Percentiles rank a stretch among this genome's conserved stretches.
phyloP scores from a whole-genome alignment of 1,284 basidiomycete species.

The Puccinia coronata region DNA sequence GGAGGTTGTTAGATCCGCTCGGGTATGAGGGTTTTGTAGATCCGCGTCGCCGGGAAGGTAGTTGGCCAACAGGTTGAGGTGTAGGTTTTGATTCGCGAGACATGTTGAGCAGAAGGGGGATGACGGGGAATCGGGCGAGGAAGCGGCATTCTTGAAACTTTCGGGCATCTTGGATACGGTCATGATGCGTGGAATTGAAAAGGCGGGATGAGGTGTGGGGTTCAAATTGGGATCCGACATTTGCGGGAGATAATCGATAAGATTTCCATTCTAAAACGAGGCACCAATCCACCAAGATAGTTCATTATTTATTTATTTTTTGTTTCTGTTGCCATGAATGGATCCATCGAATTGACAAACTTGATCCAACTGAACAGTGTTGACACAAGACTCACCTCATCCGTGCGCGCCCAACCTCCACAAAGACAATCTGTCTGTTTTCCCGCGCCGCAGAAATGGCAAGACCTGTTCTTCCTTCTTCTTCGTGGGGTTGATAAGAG shows the following conservation, averaged over 20 bases:
- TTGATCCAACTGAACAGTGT: neutral
- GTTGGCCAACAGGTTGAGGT: slow-evolving; percentile 79
- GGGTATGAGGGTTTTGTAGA: neutral
- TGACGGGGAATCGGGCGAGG: slow-evolving; percentile 23
- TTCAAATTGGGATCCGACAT: slow-evolving; percentile 43
- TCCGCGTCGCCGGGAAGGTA: slow-evolving; percentile 67
- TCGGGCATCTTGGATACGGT: slow-evolving; percentile 9
- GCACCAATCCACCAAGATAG: neutral
- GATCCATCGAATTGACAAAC: neutral
- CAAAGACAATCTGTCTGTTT: slow-evolving; percentile 23
- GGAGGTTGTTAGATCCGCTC: slow-evolving; percentile 5
- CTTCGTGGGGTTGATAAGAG: slow-evolving; percentile 13
- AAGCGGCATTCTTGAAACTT: neutral
- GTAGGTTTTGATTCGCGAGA: slow-evolving; percentile 82
- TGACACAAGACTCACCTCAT: slow-evolving; percentile 6
- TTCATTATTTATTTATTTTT: too few species aligned
- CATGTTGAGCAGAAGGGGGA: slow-evolving; percentile 78
- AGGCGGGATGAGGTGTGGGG: slow-evolving; percentile 23
- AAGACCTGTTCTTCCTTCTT: slow-evolving; percentile 19
- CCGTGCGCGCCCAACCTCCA: slow-evolving; percentile 32
- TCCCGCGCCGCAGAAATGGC: slow-evolving; percentile 37
- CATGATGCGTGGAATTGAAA: slow-evolving; percentile 20
- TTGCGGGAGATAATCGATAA: slow-evolving; percentile 43
- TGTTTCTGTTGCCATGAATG: too few species aligned
- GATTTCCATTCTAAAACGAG: slow-evolving; percentile 32